Conservation (phyloP, 768 basidiomycete genomes). For the Lentinula boryana region DNA sequence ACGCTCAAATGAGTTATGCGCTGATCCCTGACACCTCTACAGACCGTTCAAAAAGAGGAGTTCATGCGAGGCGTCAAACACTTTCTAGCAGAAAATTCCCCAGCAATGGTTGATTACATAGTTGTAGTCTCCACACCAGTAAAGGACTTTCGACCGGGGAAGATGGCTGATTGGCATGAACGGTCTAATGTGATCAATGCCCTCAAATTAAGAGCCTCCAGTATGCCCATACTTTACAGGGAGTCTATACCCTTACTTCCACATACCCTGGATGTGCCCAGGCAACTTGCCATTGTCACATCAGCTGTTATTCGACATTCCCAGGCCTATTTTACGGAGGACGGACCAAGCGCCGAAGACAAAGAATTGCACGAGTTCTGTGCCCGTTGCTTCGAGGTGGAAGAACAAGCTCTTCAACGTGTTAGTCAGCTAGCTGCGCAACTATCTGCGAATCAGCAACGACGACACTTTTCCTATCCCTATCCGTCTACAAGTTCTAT, state of each 20-base stretch:
- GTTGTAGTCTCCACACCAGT: slow-evolving; percentile 59
- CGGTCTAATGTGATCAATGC: slow-evolving; percentile 48
- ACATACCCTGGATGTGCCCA: slow-evolving; percentile 70
- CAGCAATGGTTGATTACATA: slow-evolving; percentile 79
- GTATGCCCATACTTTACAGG: slow-evolving; percentile 51
- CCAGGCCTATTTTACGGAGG: slow-evolving; percentile 30
- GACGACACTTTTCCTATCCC: slow-evolving; percentile 10
- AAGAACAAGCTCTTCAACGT: slow-evolving; percentile 59
- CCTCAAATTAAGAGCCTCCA: slow-evolving; percentile 50
- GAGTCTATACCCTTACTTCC: slow-evolving; percentile 73
- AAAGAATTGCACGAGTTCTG: slow-evolving; percentile 48
- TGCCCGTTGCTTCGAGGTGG: slow-evolving; percentile 59
- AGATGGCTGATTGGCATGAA: slow-evolving; percentile 36
- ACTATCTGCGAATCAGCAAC: slow-evolving; percentile 23
- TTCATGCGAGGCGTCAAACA: slow-evolving; percentile 74
- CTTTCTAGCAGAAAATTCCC: slow-evolving; percentile 58
- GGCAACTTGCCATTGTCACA: slow-evolving; percentile 70
- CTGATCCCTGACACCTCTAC: background rate
- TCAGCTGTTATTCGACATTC: slow-evolving; percentile 71
- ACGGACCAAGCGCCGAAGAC: slow-evolving; percentile 31
- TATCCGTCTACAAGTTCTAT: slow-evolving; percentile 8
- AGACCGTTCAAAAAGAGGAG: slow-evolving; percentile 72
- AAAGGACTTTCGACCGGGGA: slow-evolving; percentile 16
- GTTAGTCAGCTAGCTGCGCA: slow-evolving; percentile 56
- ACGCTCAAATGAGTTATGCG: background rate